These are phyloP conservation scores for Pseudogymnoascus sp. DNA, from an alignment of 2,329 filamentous ascomycete species.

Conservation along the genomic window DNA sequence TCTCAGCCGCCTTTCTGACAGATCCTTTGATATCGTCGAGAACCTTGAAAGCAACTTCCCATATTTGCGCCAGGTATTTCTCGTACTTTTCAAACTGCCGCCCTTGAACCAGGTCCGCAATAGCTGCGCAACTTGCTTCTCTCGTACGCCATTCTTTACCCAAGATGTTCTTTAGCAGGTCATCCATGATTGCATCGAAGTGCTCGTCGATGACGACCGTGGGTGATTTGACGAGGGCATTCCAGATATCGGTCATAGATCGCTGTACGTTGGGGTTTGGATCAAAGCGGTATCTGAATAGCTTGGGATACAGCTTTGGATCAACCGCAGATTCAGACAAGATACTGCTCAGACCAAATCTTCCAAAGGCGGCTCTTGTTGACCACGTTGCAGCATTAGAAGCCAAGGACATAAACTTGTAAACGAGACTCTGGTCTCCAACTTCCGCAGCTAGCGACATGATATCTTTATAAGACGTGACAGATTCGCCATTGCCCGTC, in stretches of 20 bases:
- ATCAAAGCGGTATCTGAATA: constrained; percentile 91
- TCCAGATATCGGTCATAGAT: constrained; percentile 98
- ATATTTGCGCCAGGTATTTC: constrained; percentile 76
- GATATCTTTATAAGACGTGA: constrained; percentile 97
- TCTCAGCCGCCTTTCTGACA: constrained; percentile 72
- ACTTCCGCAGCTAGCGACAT: constrained; percentile 93
- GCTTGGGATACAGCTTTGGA: constrained; percentile 88
- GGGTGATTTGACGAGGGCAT: constrained; percentile 84
- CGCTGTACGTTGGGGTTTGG: constrained; percentile 86
- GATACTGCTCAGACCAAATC: constrained; percentile 87
- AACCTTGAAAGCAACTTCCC: constrained; percentile 80
- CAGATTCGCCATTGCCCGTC: constrained; percentile 78
- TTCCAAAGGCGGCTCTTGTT: constrained; percentile 89
- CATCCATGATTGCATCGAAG: constrained; percentile 83
- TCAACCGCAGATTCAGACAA: constrained; percentile 83
- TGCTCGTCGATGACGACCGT: constrained; percentile 67
- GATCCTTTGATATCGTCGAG: constrained; percentile 93
- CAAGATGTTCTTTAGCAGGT: constrained; percentile 77
- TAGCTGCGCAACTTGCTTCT: constrained; percentile 84
- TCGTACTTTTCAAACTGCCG: constrained; percentile 71
- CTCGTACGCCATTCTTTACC: constrained; percentile 90
- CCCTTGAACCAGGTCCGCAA: constrained; percentile 81
- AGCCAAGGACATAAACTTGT: constrained; percentile 96
- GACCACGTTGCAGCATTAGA: constrained; percentile 97
- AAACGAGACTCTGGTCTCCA: constrained; percentile 90